Evolutionary conservation across 441 rosid species (phyloP), one percentile per base, ranked within the genome.

Genomic region (Aleurites moluccanus): DNA sequence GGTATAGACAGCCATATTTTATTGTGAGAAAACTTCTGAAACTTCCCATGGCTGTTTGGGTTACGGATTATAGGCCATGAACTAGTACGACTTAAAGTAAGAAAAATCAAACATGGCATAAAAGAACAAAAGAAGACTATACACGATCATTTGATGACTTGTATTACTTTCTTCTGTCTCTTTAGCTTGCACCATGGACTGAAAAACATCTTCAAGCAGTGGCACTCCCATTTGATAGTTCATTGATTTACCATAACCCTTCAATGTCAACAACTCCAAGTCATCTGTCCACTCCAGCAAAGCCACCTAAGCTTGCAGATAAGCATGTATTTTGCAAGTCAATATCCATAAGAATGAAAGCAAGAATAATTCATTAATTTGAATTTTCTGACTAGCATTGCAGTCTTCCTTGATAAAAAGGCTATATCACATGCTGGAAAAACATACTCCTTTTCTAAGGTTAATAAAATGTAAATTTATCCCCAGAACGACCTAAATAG

Each of bases 201-300:
- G 89, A 55, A 96, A 72, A 63, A 92, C 86, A 88, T 96, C 98
- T 84, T 85, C 80, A 59, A 96, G 92, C 81, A 96, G 75, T n/a
- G 97, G 98, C 62, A 96, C 79, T 65, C 99, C 99, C 98, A 96
- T 93, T 60, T 80, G 81, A 73, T 92, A 96, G 81, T 93, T 96
- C 74, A 96, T 71, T 59, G 98, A 90, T 35, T 93, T 83, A 35
- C 98, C 97, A 80, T 93, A 96, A 71, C 94, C 99, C 86, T 93
- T 96, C 77, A 93, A 81, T 53, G 93, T 67, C 77, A 90, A 95
- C 69, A 83, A 77, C 85, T 93, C 98, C 81, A 92, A 77, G 83
- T 93, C 98, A 84, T 96, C 96, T 67, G 94, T 78, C 99, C 99
- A 96, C 87, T 91, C 99, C 88, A 96, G 86, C 86, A 93, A 88